phyloP scores from a whole-genome alignment of 73 alveolate species.

The Paraurostyla sp. region DNA sequence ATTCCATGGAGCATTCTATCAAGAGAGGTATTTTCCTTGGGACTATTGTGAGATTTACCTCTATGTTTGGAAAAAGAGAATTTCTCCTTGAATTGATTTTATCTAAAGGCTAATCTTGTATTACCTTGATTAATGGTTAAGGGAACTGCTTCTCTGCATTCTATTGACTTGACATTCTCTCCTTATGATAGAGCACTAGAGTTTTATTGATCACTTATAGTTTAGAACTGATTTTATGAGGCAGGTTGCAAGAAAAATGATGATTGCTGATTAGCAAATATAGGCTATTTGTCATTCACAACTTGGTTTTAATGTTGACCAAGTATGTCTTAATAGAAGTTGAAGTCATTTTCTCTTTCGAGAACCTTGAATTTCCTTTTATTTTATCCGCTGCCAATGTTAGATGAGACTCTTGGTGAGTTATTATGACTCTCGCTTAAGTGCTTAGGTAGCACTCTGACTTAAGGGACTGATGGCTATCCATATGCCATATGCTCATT shows the following conservation, averaged over 20 bases:
- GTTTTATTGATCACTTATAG: too few species aligned
- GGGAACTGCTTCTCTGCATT: slow-evolving; percentile 17
- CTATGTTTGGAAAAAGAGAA: not conserved
- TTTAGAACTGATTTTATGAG: too few species aligned
- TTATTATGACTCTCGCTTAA: slow-evolving; percentile 39
- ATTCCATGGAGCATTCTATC: slow-evolving; percentile 9
- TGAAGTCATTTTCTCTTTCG: slow-evolving; percentile 22
- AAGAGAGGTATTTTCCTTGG: not conserved
- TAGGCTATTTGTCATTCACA: not conserved
- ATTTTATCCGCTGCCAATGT: not conserved
- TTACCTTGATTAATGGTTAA: not conserved
- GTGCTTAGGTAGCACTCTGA: slow-evolving; percentile 8
- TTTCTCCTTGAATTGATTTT: not conserved
- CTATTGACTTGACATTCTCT: slow-evolving; percentile 24
- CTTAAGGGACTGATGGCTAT: slow-evolving; percentile 36
- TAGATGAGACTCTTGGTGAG: slow-evolving; percentile 23
- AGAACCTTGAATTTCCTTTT: not conserved
- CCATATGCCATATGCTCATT: slow-evolving; percentile 19
- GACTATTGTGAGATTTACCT: slow-evolving; percentile 46
- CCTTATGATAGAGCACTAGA: not conserved
- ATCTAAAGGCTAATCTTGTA: not conserved
- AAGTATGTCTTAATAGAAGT: slow-evolving; percentile 35
- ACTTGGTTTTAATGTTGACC: too few species aligned
- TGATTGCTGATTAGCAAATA: not conserved
- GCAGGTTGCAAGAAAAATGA: slow-evolving; percentile 25